phyloP scores from a whole-genome alignment of 371 early-diverging fungal genomes.

The Saksenaea vasiformis region DNA sequence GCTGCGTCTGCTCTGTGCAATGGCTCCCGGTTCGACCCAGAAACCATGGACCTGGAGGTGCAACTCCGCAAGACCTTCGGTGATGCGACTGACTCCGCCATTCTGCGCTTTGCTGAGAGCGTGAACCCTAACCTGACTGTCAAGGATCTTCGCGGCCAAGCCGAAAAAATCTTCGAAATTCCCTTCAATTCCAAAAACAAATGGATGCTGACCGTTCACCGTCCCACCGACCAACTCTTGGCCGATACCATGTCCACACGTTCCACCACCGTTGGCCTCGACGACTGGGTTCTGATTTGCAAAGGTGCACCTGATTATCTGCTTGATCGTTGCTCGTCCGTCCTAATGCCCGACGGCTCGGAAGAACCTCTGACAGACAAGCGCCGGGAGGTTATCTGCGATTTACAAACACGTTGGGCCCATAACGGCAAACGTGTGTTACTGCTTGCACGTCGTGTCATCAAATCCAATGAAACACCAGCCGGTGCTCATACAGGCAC shows the following conservation, averaged over 20 bases:
- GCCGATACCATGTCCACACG: conserved; percentile 30
- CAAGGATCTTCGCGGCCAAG: conserved; percentile 15
- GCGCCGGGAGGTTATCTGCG: conserved; percentile 29
- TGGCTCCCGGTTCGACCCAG: conserved; percentile 59
- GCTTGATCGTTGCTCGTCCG: conserved; percentile 47
- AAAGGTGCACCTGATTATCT: conserved; percentile 85
- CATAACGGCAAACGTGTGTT: conserved; percentile 69
- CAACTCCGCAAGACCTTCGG: conserved; percentile 62
- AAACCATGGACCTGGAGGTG: conserved; percentile 41
- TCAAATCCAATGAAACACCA: conserved; percentile 25
- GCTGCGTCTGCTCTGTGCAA: conserved; percentile 65
- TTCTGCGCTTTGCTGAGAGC: conserved; percentile 61
- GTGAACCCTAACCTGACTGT: conserved; percentile 29
- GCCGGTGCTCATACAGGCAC: conserved; percentile 14
- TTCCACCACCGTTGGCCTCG: conserved; percentile 8
- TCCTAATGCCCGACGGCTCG: conserved; percentile 44
- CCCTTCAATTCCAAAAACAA: conserved; percentile 77
- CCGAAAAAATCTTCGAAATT: conserved; percentile 54
- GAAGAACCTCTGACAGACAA: conserved; percentile 43
- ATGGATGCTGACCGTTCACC: conserved; percentile 64
- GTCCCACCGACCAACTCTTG: conserved; percentile 16
- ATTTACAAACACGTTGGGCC: conserved; percentile 62
- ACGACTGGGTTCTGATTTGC: conserved; percentile 52
- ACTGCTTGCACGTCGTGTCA: conserved; percentile 50
- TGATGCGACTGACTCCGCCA: conserved; percentile 79